Conservation (phyloP, 2,329 filamentous ascomycete species). For the Trichoderma arundinaceum region DNA sequence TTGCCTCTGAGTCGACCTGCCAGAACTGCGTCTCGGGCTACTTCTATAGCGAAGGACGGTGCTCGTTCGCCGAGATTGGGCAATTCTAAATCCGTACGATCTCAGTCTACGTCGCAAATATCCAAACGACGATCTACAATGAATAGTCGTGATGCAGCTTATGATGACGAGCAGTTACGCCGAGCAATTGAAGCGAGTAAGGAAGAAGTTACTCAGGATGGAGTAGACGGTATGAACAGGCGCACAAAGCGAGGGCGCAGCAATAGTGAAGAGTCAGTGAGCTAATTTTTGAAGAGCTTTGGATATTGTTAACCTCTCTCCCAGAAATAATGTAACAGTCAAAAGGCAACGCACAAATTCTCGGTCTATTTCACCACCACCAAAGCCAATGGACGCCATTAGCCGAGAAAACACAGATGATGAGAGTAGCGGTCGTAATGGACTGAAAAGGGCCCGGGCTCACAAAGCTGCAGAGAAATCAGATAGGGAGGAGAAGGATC, state of each 20-base stretch:
- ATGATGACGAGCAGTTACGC: constrained; percentile 89
- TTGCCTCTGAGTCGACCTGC: constrained; percentile 63
- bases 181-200: constrained; percentile 95
- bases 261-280: constrained; percentile 89
- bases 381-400: constrained; percentile 53
- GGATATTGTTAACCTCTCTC: neutral
- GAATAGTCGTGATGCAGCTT: constrained; percentile 94
- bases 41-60: constrained; percentile 68
- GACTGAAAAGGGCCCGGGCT: constrained; percentile 65
- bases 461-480: constrained; percentile 67
- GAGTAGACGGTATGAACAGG: constrained; percentile 60
- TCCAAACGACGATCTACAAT: constrained; percentile 92
- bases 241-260: constrained; percentile 84
- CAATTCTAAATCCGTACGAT: constrained; percentile 62
- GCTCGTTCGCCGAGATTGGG: constrained; percentile 59
- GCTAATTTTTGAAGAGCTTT: neutral
- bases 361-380: constrained; percentile 67
- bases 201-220: constrained; percentile 67
- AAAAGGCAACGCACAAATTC: constrained; percentile 88
- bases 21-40: constrained; percentile 64
- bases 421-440: constrained; percentile 59
- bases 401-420: constrained; percentile 74
- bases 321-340: constrained; percentile 70
- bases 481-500: constrained; percentile 76
- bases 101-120: constrained; percentile 57